Evolutionary conservation across 176 grass and related monocot species (phyloP), one percentile per base, ranked within the genome.

Genomic region (Hyparrhenia diplandra): DNA sequence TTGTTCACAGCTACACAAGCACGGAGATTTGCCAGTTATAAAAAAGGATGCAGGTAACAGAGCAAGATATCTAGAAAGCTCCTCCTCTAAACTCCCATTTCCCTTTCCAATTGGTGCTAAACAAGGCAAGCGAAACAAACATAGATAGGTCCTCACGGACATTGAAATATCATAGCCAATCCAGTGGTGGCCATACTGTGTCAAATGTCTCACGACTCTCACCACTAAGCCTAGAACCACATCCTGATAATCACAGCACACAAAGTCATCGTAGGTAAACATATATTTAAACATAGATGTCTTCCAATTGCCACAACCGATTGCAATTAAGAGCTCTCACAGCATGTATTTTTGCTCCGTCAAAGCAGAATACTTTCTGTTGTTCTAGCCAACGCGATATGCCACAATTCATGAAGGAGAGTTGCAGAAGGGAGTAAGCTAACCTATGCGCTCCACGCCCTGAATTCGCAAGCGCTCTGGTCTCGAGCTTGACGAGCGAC

Each of bases 161-260:
- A n/a, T n/a, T n/a, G n/a, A 98, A 87, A 98, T 92, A 82, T 98
- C 95, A 57, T 85, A 98, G 6, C 90, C 95, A 86, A 98, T 91
- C 95, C 95, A 98, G 18, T 94, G 95, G 61, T 98, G 92, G 2
- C 90, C 90, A 80, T 91, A 77, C 58, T 91, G 90, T 27, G 86
- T 91, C 75, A 98, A 98, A 51, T 65, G 95, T 91, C 75, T 94
- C 95, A 7, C 5, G 4, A 36, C 35, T 91, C 75, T 94, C 95
- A 7, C 5, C 35, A 36, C 35, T 36, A 36, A 36, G 35, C 35
- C 35, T 4, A 36, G 35, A 36, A 36, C 5, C 92, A 32, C 92
- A 98, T 4, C 95, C 92, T 98, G 61, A 13, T 0, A 80, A 10
- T 62, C 18, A 74, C 18, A 79, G 5, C 29, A 62, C 31, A 36